Percentiles rank a stretch among this genome's conserved stretches.
Conservation (phyloP, 495 filamentous ascomycete species). For the Hypoxylon fragiforme region DNA sequence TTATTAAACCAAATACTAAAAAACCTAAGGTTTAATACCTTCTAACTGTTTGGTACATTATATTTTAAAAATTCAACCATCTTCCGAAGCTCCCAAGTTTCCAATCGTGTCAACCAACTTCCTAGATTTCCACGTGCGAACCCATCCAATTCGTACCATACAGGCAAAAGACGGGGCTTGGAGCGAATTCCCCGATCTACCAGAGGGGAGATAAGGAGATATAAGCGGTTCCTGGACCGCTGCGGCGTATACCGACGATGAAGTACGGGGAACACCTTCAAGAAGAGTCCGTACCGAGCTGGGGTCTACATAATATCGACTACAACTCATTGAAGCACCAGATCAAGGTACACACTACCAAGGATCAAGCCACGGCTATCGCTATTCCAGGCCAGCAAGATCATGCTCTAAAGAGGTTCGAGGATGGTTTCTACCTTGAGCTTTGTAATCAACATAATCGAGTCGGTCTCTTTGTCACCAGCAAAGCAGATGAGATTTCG, state of each 20-base stretch:
- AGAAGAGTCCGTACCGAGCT: slow-evolving; percentile 60
- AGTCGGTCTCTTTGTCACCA: slow-evolving; percentile 68
- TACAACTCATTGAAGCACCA: slow-evolving; percentile 75
- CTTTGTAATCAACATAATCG: slow-evolving; percentile 67
- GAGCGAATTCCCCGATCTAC: not conserved
- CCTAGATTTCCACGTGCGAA: slow-evolving; percentile 9
- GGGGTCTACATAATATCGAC: slow-evolving; percentile 67
- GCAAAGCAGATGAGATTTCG: slow-evolving; percentile 70
- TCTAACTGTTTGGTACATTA: no score
- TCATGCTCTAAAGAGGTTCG: slow-evolving; percentile 57
- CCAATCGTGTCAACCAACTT: not conserved
- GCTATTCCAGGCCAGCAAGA: slow-evolving; percentile 66
- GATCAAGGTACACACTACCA: slow-evolving; percentile 70
- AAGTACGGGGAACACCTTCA: slow-evolving; percentile 70
- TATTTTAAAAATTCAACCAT: no score
- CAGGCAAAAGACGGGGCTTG: slow-evolving; percentile 3
- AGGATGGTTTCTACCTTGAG: slow-evolving; percentile 62
- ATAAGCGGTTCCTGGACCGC: slow-evolving; percentile 15
- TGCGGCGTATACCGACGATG: slow-evolving; percentile 47
- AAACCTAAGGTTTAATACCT: no score
- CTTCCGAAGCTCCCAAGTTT: not conserved
- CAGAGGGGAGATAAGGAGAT: no score
- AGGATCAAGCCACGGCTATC: slow-evolving; percentile 61
- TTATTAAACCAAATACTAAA: no score
- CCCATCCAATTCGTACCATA: slow-evolving; percentile 7